Conservation (phyloP, 768 basidiomycete genomes). For the Mycena capillaripes region DNA sequence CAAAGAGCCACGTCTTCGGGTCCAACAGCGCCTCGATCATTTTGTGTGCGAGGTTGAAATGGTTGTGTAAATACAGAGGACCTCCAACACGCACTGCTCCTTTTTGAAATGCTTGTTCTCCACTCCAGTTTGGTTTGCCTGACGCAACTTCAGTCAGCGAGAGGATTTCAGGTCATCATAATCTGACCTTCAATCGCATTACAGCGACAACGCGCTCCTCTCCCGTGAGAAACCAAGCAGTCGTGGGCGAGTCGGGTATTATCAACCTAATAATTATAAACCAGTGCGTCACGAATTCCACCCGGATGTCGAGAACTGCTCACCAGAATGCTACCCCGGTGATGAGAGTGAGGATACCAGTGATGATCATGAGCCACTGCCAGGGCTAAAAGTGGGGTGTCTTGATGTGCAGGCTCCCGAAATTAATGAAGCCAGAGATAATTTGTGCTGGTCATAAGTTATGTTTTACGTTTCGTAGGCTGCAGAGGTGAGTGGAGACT, state of each 20-base stretch:
- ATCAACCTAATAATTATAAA: conserved; percentile 53
- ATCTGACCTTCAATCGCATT: conserved; percentile 65
- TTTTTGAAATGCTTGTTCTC: conserved; percentile 88
- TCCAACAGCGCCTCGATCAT: conserved; percentile 68
- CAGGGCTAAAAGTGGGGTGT: conserved; percentile 62
- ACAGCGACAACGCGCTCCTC: conserved; percentile 66
- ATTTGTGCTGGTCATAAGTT: conserved; percentile 71
- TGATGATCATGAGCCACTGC: conserved; percentile 59
- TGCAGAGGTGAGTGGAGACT: no score
- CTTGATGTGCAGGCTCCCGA: conserved; percentile 62
- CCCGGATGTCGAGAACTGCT: conserved; percentile 50
- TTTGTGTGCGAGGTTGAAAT: conserved; percentile 50
- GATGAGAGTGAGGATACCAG: conserved; percentile 3
- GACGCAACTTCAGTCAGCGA: not conserved
- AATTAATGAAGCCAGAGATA: conserved; percentile 65
- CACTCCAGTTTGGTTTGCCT: conserved; percentile 85
- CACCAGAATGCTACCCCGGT: conserved; percentile 60
- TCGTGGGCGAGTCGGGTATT: conserved; percentile 74
- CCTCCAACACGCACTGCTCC: conserved; percentile 70
- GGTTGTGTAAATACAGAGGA: not conserved
- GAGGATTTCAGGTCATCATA: not conserved
- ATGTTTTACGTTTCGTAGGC: no score
- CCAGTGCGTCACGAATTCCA: no score
- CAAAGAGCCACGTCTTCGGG: conserved; percentile 73
- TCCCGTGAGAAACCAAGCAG: conserved; percentile 69